These are phyloP conservation scores for Fusarium agapanthi DNA, from an alignment of 2,329 filamentous ascomycete genomes.

Conservation along the genomic window DNA sequence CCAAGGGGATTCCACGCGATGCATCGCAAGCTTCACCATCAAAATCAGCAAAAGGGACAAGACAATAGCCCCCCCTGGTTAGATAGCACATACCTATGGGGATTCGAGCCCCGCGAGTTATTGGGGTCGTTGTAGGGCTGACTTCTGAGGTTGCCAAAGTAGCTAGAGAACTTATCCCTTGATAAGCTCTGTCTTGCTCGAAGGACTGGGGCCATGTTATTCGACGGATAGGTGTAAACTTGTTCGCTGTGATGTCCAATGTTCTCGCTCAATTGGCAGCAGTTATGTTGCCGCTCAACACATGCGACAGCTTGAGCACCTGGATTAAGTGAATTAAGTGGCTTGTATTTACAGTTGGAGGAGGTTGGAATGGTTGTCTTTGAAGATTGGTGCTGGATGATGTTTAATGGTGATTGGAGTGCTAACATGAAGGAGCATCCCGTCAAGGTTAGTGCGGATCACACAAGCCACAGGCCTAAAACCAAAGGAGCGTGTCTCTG, in stretches of 20 bases:
- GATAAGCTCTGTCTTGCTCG: constrained; percentile 64
- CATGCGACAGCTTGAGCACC: not conserved
- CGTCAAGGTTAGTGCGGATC: constrained; percentile 13
- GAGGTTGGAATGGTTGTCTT: not conserved
- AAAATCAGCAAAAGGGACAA: constrained; percentile 18
- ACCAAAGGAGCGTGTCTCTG: not conserved
- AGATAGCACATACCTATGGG: constrained; percentile 61
- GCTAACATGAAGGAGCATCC: constrained; percentile 5
- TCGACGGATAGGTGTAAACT: not conserved
- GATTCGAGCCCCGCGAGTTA: constrained; percentile 60
- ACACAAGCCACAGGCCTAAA: constrained; percentile 19
- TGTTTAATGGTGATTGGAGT: constrained; percentile 18
- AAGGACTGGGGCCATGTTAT: constrained; percentile 53
- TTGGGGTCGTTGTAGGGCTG: constrained; percentile 74
- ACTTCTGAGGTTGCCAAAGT: constrained; percentile 74
- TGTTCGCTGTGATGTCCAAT: not conserved
- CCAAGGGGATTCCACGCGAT: constrained; percentile 92
- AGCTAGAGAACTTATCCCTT: constrained; percentile 73
- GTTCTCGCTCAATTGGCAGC: constrained; percentile 1
- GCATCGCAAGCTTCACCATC: constrained; percentile 69
- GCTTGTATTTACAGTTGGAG: not conserved
- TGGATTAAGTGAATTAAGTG: not conserved
- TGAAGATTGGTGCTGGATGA: constrained; percentile 2
- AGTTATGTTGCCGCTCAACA: not conserved
- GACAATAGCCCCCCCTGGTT: not conserved